Conservation (phyloP, 2,329 filamentous ascomycete species). For the Diaporthe amygdali region DNA sequence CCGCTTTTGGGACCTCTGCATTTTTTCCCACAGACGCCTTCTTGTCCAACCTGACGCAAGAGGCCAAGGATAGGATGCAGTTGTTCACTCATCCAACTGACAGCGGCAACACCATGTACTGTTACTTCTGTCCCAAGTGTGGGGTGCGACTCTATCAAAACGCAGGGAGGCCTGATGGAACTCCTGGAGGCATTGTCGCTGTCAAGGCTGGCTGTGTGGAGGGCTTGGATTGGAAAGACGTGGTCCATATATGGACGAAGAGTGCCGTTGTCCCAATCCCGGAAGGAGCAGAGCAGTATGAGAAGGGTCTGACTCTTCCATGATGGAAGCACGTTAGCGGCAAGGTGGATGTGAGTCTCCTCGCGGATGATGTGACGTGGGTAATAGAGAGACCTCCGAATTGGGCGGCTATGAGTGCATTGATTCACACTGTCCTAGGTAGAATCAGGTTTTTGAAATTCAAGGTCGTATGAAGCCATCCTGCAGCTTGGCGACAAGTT, state of each 20-base stretch:
- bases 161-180: conserved; percentile 42
- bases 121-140: conserved; percentile 38
- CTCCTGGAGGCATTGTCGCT: conserved; percentile 40
- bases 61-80: conserved; percentile 32
- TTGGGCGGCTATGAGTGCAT: no score
- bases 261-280: conserved; percentile 52
- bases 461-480: no score
- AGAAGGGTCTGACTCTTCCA: neutral
- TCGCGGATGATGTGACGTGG: no score
- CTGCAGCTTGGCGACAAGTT: no score
- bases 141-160: conserved; percentile 55
- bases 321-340: no score
- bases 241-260: conserved; percentile 50
- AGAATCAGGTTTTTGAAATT: no score
- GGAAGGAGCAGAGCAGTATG: conserved; percentile 30
- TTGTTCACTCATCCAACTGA: conserved; percentile 37
- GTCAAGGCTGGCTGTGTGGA: conserved; percentile 53
- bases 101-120: conserved; percentile 37
- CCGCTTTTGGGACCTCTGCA: conserved; percentile 43
- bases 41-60: conserved; percentile 35
- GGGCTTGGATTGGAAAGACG: conserved; percentile 44
- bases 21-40: conserved; percentile 38
- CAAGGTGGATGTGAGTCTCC: no score
- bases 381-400: no score
- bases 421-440: no score